Evolutionary conservation across 179 eudicot species (phyloP).

Genomic region (Gypsophila paniculata): DNA sequence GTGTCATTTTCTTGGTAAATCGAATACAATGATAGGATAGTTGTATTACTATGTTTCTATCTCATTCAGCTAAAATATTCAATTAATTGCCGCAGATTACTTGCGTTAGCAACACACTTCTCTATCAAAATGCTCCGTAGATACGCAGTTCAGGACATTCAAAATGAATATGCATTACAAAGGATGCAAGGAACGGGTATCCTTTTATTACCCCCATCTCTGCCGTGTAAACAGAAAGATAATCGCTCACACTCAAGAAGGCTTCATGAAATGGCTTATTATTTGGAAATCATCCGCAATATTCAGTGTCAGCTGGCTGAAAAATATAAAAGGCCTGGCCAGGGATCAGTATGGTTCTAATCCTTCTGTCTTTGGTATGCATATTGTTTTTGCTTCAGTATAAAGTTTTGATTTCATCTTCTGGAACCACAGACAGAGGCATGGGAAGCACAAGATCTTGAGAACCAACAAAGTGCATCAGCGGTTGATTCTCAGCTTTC

Average conservation of each 20-base stretch:
- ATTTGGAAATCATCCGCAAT: conserved; percentile 68
- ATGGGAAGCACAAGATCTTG: conserved; percentile 35
- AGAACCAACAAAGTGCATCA: conserved; percentile 24
- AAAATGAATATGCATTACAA: conserved; percentile 29
- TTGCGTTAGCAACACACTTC: conserved; percentile 62
- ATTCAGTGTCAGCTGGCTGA: conserved; percentile 61
- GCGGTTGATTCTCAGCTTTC: conserved; percentile 40
- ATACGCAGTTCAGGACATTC: conserved; percentile 55
- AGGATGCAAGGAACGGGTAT: conserved; percentile 25
- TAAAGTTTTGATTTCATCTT: conserved; percentile 11
- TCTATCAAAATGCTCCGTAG: conserved; percentile 72
- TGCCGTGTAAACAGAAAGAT: conserved; percentile 33
- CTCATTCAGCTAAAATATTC: conserved; percentile 17
- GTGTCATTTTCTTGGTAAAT: background rate
- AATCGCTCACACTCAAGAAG: conserved; percentile 38
- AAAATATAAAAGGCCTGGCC: conserved; percentile 59
- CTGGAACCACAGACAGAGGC: conserved; percentile 47
- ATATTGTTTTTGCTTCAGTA: conserved; percentile 2
- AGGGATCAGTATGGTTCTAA: conserved; percentile 49
- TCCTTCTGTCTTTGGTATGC: conserved; percentile 3
- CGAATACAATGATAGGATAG: background rate
- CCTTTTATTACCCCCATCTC: conserved; percentile 30
- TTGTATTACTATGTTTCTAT: conserved; percentile 9
- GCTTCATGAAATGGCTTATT: conserved; percentile 71
- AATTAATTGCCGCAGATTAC: conserved; percentile 60